Percentiles rank a stretch among this genome's conserved stretches.
Conservation (phyloP, 73 alveolate genomes). For the Paramecium pentaurelia region DNA sequence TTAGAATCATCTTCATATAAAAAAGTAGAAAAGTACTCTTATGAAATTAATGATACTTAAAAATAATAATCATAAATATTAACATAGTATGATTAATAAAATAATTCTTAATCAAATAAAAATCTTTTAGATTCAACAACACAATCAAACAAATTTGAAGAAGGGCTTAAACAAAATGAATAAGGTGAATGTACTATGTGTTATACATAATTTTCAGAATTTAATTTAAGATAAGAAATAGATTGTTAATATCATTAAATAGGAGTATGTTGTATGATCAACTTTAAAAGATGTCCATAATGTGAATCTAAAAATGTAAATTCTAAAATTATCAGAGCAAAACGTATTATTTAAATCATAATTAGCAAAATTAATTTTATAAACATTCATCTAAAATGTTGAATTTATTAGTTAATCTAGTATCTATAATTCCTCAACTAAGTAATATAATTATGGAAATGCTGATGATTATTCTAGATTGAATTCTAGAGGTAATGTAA, state of each 20-base stretch:
- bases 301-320: not conserved
- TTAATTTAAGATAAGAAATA: not conserved
- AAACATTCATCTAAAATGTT: not conserved
- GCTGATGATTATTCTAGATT: not conserved
- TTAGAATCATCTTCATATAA: not conserved
- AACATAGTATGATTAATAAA: not conserved
- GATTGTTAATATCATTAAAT: not conserved
- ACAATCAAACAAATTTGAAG: not conserved
- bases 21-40: not conserved
- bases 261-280: not conserved
- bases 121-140: not conserved
- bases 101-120: not conserved
- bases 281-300: not conserved
- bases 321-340: not conserved
- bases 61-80: not conserved
- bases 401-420: not conserved
- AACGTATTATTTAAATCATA: not conserved
- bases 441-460: not conserved
- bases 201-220: not conserved
- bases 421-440: not conserved
- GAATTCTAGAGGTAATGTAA: not conserved
- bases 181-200: not conserved
- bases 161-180: not conserved
- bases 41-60: not conserved
- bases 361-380: not conserved